Percentiles rank a stretch among this genome's conserved stretches.
phyloP scores from a whole-genome alignment of 352 stramenopile genomes.

The Globisporangium yorkense region DNA sequence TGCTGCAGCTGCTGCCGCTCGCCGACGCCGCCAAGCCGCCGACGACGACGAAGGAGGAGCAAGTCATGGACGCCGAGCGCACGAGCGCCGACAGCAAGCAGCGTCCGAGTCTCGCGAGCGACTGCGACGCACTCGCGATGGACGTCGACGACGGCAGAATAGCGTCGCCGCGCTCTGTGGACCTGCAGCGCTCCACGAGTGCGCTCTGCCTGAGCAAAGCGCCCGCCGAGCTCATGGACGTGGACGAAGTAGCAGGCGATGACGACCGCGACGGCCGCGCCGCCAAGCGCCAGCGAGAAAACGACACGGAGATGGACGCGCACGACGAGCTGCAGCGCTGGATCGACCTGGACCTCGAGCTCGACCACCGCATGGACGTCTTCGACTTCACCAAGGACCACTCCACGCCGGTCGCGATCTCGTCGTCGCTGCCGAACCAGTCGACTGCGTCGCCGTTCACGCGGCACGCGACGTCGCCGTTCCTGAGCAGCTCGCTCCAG shows the following conservation, averaged over 20 bases:
- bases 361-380: conserved; percentile 55
- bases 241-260: conserved; percentile 1
- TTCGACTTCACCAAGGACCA: conserved; percentile 33
- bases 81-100: conserved; percentile 10
- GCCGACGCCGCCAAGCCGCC: conserved; percentile 15
- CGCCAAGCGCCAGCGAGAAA: conserved; percentile 13
- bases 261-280: conserved; percentile 5
- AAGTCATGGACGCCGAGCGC: conserved; percentile 4
- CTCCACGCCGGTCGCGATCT: not conserved
- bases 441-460: conserved; percentile 3
- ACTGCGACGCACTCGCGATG: conserved; percentile 4
- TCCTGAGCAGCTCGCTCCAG: conserved; percentile 10
- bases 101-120: conserved; percentile 8
- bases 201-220: conserved; percentile 1
- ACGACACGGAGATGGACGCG: conserved; percentile 27
- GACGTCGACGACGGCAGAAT: conserved; percentile 14
- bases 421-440: conserved; percentile 5
- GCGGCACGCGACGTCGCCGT: conserved; percentile 4
- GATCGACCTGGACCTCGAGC: conserved; percentile 54
- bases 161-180: conserved; percentile 13
- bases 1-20: conserved; percentile 47
- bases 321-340: conserved; percentile 56
- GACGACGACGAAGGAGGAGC: conserved; percentile 17
- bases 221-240: conserved; percentile 3
- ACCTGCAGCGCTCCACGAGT: conserved; percentile 5